A percentile compares a stretch with the other conserved stretches of the same genome.
phyloP scores from a whole-genome alignment of 345 rosid species.

The Rhodamnia rubescens region DNA sequence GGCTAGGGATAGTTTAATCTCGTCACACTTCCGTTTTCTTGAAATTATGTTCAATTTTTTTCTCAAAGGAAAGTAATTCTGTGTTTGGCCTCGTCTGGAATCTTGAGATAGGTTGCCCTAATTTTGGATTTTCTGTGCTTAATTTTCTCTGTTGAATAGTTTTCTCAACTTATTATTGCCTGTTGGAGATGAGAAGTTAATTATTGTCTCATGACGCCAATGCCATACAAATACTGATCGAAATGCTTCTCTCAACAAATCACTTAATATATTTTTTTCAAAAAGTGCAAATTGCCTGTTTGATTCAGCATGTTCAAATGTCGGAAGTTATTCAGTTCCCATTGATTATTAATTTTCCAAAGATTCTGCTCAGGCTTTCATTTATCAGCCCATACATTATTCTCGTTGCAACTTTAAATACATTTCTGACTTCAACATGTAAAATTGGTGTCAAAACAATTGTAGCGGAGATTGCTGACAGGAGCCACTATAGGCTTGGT shows the following conservation, averaged over 20 bases:
- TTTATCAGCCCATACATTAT: not conserved
- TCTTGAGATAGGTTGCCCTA: not conserved
- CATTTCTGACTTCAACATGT: not conserved
- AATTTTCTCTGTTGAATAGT: not conserved
- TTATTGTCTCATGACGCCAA: not conserved
- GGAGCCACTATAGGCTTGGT: conserved; percentile 79
- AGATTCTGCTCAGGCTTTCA: not conserved
- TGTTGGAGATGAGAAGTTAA: not conserved
- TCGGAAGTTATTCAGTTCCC: not conserved
- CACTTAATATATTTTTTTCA: not conserved
- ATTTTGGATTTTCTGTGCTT: not conserved
- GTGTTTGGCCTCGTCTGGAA: not conserved
- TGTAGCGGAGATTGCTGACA: conserved; percentile 71
- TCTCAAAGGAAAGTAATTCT: not conserved
- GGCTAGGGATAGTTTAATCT: not conserved
- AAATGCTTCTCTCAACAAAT: not conserved
- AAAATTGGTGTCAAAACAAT: not conserved
- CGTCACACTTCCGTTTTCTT: not conserved
- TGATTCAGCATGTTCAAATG: not conserved
- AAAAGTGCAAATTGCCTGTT: not conserved
- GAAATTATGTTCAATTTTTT: not conserved
- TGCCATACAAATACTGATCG: not conserved
- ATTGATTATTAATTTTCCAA: not conserved
- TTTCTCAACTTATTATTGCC: not conserved
- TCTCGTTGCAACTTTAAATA: not conserved